Base-by-base conservation (phyloP, 73 alveolate genomes). In the Paraurostyla sp. region DNA sequence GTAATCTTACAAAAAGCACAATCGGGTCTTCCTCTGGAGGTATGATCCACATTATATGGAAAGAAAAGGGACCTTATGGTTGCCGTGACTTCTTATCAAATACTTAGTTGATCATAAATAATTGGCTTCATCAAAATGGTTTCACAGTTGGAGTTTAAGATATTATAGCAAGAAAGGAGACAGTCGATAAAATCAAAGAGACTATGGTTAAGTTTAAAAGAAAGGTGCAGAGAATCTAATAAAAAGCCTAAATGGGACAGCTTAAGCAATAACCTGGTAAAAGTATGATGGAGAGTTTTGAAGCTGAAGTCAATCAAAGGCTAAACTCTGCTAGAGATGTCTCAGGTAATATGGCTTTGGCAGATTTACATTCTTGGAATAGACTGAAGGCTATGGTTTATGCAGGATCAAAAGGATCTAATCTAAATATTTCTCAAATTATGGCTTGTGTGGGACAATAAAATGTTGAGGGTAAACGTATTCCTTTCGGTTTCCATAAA, bases 391-490 rank as follows among this genome's bases (percentile, higher is more conserved):
- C 97, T 85, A 99, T 99, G 99, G 99, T 97, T 60, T 91, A 94
- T 88, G 99, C 99, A 0, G 99, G 99, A 11, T 90, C 98, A 20
- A 98, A 98, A 93, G 99, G 99, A 40, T 93, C 94, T 81, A 90
- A 96, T 33, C 76, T 97, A 49, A 97, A 97, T 94, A 91, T 97
- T 41, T 98, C 99, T 25, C 99, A 99, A 95, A 98, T 99, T 88
- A 98, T 98, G 93, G 99, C 99, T 73, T 98, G 99, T 65, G 99
- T 99, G 35, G 99, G 99, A 0, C 99, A 99, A 92, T 97, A 99
- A 94, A 99, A 99, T 80, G 99, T 99, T 13, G 99, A 99, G 91
- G 99, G 99, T 22, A 97, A 98, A 49, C 97, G 99, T 56, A 99
- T 99, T 78, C 98, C 99, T 41, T 97, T 96, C 63, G 99, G 99